Evolutionary conservation across 805 yeast species (phyloP), one percentile per base, ranked within the genome.

Genomic region (Zygosaccharomyces gambellarensis): DNA sequence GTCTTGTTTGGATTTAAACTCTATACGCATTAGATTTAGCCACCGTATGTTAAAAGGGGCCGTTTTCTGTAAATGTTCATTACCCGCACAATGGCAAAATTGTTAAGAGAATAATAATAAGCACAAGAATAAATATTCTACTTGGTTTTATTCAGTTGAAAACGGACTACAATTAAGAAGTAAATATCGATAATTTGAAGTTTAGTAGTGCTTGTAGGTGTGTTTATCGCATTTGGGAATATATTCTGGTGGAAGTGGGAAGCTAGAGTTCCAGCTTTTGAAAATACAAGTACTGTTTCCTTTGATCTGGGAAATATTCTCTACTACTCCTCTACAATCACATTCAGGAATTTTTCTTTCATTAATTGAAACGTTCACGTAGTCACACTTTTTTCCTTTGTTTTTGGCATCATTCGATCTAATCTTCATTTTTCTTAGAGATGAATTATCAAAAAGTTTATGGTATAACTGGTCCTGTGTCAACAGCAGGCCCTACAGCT

Each of bases 401-500:
- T 17, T 17, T 17, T 17, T 17, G 17, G 22, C 10, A 17, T 17
- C 2, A 34, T 4, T 6, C 10, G n/a, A 21, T 8, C 11, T 34
- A 9, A 14, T 27, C 19, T 28, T 40, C 9, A 8, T 14, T 25
- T 19, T 30, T 21, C 29, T 21, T 19, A 11, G 5, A 14, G 9
- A 65, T 65, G 70, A 63, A 57, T 45, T 65, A 63, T 47, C 69
- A 66, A 43, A 65, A 63, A 48, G 60, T 60, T 27, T 65, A 60
- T 43, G 70, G 70, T 54, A 65, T 66, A 8, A 66, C 70, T 22
- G 70, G 69, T 14, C 97, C 98, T 1, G 86, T 92, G 34, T 88
- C 97, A 0, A 68, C 76, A n/a, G 88, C 83, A 0, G 87, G 87
- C 8, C 90, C 99, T 0, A 85, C 95, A 0, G 81, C 88, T 1